phyloP scores from a whole-genome alignment of 208 protist genomes.

The Crithidia brevicula region DNA sequence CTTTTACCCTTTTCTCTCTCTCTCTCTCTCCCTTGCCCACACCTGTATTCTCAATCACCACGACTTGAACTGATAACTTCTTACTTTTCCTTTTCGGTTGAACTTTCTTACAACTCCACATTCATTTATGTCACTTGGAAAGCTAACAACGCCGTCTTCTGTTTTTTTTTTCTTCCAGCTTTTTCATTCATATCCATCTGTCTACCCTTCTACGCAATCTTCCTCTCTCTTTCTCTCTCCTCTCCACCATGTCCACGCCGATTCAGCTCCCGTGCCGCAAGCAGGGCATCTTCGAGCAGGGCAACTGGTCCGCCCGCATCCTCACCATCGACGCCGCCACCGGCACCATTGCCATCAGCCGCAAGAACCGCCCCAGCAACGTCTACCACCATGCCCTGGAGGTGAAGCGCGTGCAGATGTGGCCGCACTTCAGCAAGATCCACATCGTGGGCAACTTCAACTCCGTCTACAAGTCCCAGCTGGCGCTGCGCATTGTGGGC shows the following conservation, averaged over 20 bases:
- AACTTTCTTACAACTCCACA: too few species aligned
- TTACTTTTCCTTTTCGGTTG: too few species aligned
- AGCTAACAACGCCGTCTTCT: too few species aligned
- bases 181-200: background rate
- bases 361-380: conserved; percentile 3
- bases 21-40: too few species aligned
- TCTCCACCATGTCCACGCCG: background rate
- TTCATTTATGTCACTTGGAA: too few species aligned
- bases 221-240: background rate
- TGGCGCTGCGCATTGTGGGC: conserved; percentile 10
- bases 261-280: conserved; percentile 10
- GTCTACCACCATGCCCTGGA: background rate
- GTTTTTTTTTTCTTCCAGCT: background rate
- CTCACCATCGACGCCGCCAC: conserved; percentile 3
- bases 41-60: too few species aligned
- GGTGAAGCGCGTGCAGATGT: conserved; percentile 9
- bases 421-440: conserved; percentile 11
- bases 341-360: conserved; percentile 12
- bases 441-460: conserved; percentile 12
- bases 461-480: conserved; percentile 2
- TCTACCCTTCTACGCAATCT: too few species aligned
- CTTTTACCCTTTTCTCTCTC: too few species aligned
- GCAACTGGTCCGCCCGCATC: conserved; percentile 11
- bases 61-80: too few species aligned
- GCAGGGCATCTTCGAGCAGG: conserved; percentile 11